Evolutionary conservation across 73 alveolate genomes (phyloP).

Genomic region (Paramecium caudatum): DNA sequence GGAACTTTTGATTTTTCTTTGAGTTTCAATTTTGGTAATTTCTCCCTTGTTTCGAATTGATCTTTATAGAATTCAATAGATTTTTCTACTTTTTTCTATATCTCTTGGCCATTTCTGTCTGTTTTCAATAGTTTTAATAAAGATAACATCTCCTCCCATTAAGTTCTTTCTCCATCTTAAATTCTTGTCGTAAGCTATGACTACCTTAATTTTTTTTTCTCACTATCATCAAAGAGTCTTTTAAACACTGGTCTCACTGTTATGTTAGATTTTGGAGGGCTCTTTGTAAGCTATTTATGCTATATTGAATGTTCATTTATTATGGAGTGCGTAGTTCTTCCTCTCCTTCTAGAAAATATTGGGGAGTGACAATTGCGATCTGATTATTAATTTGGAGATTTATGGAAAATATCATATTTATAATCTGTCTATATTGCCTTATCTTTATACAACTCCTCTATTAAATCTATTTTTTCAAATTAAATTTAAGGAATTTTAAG

Average conservation of each 20-base stretch:
- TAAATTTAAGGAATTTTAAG: background rate
- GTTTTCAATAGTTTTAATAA: background rate
- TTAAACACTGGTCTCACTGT: conserved; percentile 11
- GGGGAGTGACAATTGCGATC: background rate
- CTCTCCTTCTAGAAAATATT: background rate
- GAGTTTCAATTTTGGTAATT: background rate
- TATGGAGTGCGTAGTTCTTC: background rate
- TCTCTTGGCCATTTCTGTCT: background rate
- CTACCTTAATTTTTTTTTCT: background rate
- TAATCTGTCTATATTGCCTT: background rate
- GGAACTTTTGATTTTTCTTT: conserved; percentile 21
- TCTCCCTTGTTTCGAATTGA: background rate
- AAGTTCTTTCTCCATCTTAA: background rate
- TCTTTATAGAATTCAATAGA: conserved; percentile 26
- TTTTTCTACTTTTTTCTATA: conserved; percentile 31
- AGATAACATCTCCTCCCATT: conserved; percentile 44
- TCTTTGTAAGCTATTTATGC: background rate
- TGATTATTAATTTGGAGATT: background rate
- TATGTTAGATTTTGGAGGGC: conserved; percentile 43
- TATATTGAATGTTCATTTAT: background rate
- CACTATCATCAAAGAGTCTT: conserved; percentile 6
- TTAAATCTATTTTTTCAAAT: conserved; percentile 19
- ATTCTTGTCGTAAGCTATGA: background rate
- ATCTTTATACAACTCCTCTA: too few species aligned
- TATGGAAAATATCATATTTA: background rate